Evolutionary conservation across 768 basidiomycete species (phyloP), one percentile per base, ranked within the genome.

Genomic region (Lactarius hengduanensis): DNA sequence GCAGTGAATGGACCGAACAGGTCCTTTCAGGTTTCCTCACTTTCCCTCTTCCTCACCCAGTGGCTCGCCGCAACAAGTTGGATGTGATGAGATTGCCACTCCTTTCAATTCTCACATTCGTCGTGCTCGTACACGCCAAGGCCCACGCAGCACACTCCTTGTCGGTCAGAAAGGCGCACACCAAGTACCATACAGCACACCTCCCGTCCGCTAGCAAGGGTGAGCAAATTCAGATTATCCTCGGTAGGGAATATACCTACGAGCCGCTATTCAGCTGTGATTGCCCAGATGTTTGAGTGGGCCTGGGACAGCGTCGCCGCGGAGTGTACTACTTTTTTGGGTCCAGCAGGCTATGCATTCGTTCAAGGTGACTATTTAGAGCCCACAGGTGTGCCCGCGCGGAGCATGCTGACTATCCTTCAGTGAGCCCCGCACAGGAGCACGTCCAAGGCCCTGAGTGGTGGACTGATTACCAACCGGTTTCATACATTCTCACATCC

Each of bases 381-480:
- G 13, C 47, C 34, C 9, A 53, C 8, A 45, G 20, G 18, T 16
- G 8, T 26, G 13, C 41, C 62, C 34, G 36, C 18, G 28, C 13
- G 20, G 8, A 34, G 20, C 2, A 22, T 63, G 4, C 57, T 43
- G 30, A 43, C 34, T 32, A 26, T 64, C 43, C 38, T 8, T 34
- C 15, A 79, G 79, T 76, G 59, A 78, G 85, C 67, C 85, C 85
- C 0, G 78, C 86, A 3, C 79, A 80, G 64, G 87, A 89, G 69
- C 86, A 88, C 70, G 74, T 88, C 55, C 70, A 75, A 15, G 88
- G 87, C 3, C 18, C 76, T 3, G 80, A 88, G 71, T 90, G 88
- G 88, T 90, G 87, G 88, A 89, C 88, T 0, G 88, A 89, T 71
- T 89, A 90, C 71, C 88, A 83, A 68, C 83, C 85, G 8, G 86